phyloP scores from a whole-genome alignment of 371 early-diverging fungal species.

The Mucor irregularis region DNA sequence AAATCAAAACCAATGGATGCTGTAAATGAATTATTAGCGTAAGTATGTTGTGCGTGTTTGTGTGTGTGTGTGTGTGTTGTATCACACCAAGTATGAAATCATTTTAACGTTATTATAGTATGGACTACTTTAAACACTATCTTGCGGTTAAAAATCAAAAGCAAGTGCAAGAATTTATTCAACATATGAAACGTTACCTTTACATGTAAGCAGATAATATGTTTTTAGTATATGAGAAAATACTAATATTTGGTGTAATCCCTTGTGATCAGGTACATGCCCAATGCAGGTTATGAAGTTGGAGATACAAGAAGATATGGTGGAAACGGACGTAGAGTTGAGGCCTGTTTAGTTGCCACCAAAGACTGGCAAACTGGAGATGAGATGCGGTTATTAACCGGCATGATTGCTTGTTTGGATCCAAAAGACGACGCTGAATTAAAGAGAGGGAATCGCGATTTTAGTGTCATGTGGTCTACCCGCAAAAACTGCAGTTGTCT shows the following conservation, averaged over 20 bases:
- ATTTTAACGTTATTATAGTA: slow-evolving; percentile 21
- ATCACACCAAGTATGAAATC: not conserved
- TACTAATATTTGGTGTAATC: slow-evolving; percentile 49
- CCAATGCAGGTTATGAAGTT: slow-evolving; percentile 83
- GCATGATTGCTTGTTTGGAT: slow-evolving; percentile 74
- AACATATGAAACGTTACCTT: slow-evolving; percentile 52
- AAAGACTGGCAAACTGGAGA: slow-evolving; percentile 74
- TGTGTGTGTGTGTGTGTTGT: not conserved
- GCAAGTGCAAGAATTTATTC: slow-evolving; percentile 41
- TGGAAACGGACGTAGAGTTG: slow-evolving; percentile 65
- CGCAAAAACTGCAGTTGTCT: slow-evolving; percentile 73
- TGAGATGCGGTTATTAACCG: slow-evolving; percentile 75
- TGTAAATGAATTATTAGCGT: slow-evolving; percentile 44
- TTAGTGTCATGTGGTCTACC: slow-evolving; percentile 86
- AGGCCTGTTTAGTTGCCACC: slow-evolving; percentile 87
- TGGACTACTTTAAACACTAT: slow-evolving; percentile 44
- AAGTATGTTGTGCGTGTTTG: slow-evolving; percentile 10
- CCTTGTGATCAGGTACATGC: slow-evolving; percentile 70
- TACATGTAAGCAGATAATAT: slow-evolving; percentile 44
- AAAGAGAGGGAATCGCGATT: slow-evolving; percentile 71
- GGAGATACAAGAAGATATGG: slow-evolving; percentile 76
- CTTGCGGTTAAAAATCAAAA: slow-evolving; percentile 29
- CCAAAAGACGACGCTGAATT: slow-evolving; percentile 71
- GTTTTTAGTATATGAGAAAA: not conserved
- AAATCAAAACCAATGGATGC: slow-evolving; percentile 49